Conservation (phyloP, 495 filamentous ascomycete species). For the Xylaria intraflava region DNA sequence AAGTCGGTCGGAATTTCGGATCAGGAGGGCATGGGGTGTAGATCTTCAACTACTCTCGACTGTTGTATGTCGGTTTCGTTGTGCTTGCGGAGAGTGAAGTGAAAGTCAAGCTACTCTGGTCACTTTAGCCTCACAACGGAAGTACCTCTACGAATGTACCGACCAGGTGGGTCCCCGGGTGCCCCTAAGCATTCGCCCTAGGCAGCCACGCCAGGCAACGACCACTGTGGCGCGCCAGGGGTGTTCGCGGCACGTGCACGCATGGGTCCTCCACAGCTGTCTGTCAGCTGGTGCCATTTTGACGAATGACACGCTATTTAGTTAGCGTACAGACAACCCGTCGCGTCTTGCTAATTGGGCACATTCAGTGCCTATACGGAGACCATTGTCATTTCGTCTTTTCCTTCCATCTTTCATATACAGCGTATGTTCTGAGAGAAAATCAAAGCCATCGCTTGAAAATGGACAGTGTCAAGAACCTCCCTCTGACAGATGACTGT, state of each 20-base stretch:
- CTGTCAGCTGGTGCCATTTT: too few species aligned
- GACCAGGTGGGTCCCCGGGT: too few species aligned
- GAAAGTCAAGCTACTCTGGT: constrained; percentile 2
- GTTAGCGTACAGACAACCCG: too few species aligned
- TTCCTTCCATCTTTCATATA: neutral
- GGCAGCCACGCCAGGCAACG: too few species aligned
- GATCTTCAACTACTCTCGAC: neutral
- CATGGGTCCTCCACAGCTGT: too few species aligned
- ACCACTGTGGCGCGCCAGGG: too few species aligned
- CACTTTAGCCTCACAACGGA: neutral
- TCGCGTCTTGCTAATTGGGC: neutral
- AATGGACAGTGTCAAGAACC: constrained; percentile 26
- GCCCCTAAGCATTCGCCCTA: too few species aligned
- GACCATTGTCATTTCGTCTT: neutral
- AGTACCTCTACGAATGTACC: too few species aligned
- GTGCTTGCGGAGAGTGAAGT: neutral
- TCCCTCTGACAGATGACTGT: constrained; percentile 47
- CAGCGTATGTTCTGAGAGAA: too few species aligned
- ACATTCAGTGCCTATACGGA: too few species aligned
- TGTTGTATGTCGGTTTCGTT: neutral
- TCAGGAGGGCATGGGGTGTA: neutral
- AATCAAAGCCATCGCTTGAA: neutral
- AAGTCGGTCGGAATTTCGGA: neutral
- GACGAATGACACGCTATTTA: too few species aligned
- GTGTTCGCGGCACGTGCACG: too few species aligned